Base-by-base conservation (phyloP, 177 flowering plant genomes). In the Vitis hybrid region DNA sequence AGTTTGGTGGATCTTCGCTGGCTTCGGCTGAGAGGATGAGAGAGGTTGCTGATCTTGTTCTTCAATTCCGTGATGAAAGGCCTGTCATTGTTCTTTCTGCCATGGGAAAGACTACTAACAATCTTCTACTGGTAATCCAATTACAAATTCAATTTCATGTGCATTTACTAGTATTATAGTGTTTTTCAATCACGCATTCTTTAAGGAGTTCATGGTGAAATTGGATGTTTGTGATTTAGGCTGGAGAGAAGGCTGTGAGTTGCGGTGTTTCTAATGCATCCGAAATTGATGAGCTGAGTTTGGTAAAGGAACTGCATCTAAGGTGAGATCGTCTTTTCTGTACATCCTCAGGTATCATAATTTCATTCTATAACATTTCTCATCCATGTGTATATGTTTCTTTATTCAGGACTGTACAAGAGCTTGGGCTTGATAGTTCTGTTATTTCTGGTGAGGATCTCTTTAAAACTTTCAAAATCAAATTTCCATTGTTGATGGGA, bases 51-150 rank as follows among this genome's bases (percentile, higher is more conserved):
- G 84, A 83, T 0, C 88, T 93, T 16, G 84, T 91, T 29, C 81
- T 75, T 10, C 82, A 90, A 68, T 91, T 90, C 68, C 91, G 93
- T 0, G 78, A 90, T 13, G 98, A 93, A 75, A 85, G 78, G 72
- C 98, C 99, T 39, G 84, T 95, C 5, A 79, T 95, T 81, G 99
- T 95, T 75, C 90, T 95, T 45, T 95, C 99, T 65, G 98, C 99
- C 5, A 95, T 95, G 98, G 99, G 98, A 56, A 95, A 90, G 76
- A 95, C 94, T 14, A 80, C 80, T 3, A 80, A 80, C 65, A 77
- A 77, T 22, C 97, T 95, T 64, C 66, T 91, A 67, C 66, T 68
- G 87, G 98, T 94, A 84, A 11, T 53, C 6, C 12, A 1, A 51
- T 31, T n/a, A 26, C 48, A 1, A 14, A 13, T 21, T 51, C 29